Percentiles rank a stretch among this genome's conserved stretches.
Evolutionary conservation across 1,139 yeast species (phyloP).

Genomic region (Candida sanyaensis): DNA sequence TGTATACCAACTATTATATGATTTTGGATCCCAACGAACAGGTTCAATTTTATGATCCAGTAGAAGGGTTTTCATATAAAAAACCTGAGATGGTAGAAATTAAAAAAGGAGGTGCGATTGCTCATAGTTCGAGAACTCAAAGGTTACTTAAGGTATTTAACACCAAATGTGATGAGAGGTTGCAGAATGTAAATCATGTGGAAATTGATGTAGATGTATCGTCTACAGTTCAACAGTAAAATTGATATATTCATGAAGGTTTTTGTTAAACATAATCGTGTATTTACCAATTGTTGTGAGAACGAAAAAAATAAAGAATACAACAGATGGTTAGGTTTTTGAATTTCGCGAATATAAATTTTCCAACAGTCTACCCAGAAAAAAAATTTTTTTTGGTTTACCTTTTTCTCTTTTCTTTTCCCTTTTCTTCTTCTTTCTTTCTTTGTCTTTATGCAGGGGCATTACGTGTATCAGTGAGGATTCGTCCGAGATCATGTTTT

Average conservation of each 20-base stretch:
- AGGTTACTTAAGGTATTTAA: conserved; percentile 3
- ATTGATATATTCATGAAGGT: not conserved
- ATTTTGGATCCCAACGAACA: conserved; percentile 22
- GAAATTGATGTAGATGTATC: conserved; percentile 5
- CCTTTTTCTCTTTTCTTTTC: conserved; percentile 5
- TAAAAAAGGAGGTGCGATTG: conserved; percentile 5
- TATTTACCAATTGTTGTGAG: not conserved
- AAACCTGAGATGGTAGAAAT: conserved; percentile 4
- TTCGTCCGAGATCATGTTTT: conserved; percentile 99
- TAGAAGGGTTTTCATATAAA: conserved; percentile 5
- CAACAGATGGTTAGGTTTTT: no score
- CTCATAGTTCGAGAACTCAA: conserved; percentile 7
- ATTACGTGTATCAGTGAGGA: conserved; percentile 99
- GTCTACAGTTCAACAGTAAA: conserved; percentile 5
- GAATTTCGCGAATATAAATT: conserved; percentile 5
- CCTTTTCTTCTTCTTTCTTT: conserved; percentile 23
- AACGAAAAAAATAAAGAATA: no score
- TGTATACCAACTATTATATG: conserved; percentile 36
- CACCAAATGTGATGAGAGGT: not conserved
- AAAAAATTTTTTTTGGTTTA: conserved; percentile 1
- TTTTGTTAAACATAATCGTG: not conserved
- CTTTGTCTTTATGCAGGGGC: conserved; percentile 99
- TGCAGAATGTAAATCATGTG: not conserved
- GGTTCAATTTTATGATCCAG: conserved; percentile 24
- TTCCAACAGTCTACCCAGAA: conserved; percentile 6